phyloP scores from a whole-genome alignment of 2,329 filamentous ascomycete species.

The Aspergillus arachidicola region DNA sequence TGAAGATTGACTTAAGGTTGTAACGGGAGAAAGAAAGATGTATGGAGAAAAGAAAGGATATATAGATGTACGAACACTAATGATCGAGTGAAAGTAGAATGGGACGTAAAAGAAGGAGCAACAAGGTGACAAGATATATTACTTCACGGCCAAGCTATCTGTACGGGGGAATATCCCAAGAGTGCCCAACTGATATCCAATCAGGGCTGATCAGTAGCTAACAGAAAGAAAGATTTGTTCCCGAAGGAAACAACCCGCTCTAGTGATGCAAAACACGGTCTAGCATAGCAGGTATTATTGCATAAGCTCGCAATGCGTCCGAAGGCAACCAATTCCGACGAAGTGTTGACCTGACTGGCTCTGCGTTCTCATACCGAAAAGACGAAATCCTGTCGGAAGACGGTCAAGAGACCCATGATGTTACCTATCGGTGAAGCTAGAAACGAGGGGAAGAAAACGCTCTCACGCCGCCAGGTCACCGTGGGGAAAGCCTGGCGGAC shows the following conservation, averaged over 20 bases:
- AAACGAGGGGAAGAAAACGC: constrained; percentile 16
- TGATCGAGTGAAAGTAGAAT: neutral
- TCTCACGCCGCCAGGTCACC: constrained; percentile 27
- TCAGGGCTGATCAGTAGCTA: constrained; percentile 15
- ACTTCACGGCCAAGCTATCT: constrained; percentile 14
- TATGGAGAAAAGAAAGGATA: neutral
- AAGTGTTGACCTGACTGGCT: constrained; percentile 13
- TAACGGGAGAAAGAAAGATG: neutral
- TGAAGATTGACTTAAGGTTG: neutral
- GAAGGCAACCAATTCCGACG: constrained; percentile 15
- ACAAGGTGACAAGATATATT: constrained; percentile 14
- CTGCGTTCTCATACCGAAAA: constrained; percentile 15
- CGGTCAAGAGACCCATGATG: constrained; percentile 6
- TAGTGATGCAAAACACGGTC: constrained; percentile 15
- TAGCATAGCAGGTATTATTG: constrained; percentile 21
- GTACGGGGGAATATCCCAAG: constrained; percentile 7
- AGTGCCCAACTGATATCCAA: constrained; percentile 23
- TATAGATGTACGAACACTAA: neutral
- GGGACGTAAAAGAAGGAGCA: constrained; percentile 6
- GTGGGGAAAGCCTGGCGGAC: constrained; percentile 25
- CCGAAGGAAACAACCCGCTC: constrained; percentile 14
- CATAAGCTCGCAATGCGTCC: constrained; percentile 18
- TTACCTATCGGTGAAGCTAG: constrained; percentile 26
- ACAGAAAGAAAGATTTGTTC: constrained; percentile 10
- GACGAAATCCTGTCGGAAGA: neutral